Evolutionary conservation across 164 flowering plant species (phyloP), one percentile per base, ranked within the genome.

Genomic region (Nelumbo lutea): DNA sequence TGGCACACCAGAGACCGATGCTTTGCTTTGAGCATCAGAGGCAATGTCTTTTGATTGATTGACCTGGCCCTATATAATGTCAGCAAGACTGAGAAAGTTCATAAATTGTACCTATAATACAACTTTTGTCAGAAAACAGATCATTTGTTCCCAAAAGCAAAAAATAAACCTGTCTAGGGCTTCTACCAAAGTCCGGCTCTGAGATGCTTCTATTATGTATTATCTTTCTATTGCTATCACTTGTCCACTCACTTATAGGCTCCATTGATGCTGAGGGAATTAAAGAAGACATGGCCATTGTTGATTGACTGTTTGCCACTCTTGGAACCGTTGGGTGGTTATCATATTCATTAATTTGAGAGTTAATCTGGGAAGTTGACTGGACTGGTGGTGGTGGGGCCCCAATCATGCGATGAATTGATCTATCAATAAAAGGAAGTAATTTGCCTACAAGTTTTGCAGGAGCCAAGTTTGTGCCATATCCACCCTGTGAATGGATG

Each of bases 341-440:
- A 78, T 80, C 70, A 55, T 76, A 71, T 61, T 84, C 96, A 78
- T 53, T 77, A 67, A 70, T 77, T 67, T 82, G 87, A 47, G 64
- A 39, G 73, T 58, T 79, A 61, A 75, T 79, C 13, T 74, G 84
- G 38, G 85, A 66, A 65, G 78, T 52, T 62, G 89, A 67, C 51
- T 86, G 86, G 10, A 53, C 84, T 55, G 99, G 87, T n/a, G 94
- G 91, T 56, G 96, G 94, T n/a, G 84, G 76, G 9, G 88, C 89
- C 11, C 99, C 99, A 71, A 96, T 91, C 77, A 93, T 94, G 63
- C 93, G 90, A 71, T 88, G 89, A 44, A 96, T 88, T 27, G 97
- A 88, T 70, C 83, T 86, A 78, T 95, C 99, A 76, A 95, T 83
- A 68, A 89, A 83, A 67, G 87, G 90, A 68, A 92, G 85, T 73